Conservation (phyloP, 2,329 filamentous ascomycete species). For the Ophiosphaerella narmari region DNA sequence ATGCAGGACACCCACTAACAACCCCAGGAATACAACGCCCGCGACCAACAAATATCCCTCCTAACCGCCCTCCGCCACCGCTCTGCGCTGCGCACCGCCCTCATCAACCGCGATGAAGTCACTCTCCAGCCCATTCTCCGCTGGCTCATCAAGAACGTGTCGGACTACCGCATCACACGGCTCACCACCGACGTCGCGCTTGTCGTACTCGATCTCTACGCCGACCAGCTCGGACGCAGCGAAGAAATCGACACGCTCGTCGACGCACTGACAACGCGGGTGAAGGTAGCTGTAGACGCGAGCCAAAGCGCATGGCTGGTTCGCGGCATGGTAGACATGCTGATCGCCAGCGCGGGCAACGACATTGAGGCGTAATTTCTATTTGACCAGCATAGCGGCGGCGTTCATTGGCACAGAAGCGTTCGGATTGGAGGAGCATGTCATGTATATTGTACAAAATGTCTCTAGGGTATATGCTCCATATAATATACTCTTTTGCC, state of each 20-base stretch:
- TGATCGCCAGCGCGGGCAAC: constrained; percentile 63
- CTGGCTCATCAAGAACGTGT: constrained; percentile 81
- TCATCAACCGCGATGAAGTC: constrained; percentile 79
- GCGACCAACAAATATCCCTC: constrained; percentile 67
- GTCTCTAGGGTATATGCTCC: not conserved
- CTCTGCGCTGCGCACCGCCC: constrained; percentile 78
- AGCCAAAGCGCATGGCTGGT: constrained; percentile 83
- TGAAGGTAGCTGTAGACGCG: constrained; percentile 77
- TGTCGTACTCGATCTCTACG: constrained; percentile 84
- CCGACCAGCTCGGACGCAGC: constrained; percentile 75
- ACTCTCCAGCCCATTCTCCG: constrained; percentile 79
- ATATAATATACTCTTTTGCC: constrained; percentile 1
- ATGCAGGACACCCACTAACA: constrained; percentile 7
- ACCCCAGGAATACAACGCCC: constrained; percentile 32
- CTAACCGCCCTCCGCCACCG: constrained; percentile 86
- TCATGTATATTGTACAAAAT: constrained; percentile 25
- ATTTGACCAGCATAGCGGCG: constrained; percentile 43
- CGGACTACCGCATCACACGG: constrained; percentile 78
- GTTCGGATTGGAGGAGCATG: constrained; percentile 11
- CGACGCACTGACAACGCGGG: constrained; percentile 68
- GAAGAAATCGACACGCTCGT: constrained; percentile 74
- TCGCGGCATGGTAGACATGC: constrained; percentile 84
- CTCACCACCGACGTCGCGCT: constrained; percentile 83
- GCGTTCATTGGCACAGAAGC: constrained; percentile 29
- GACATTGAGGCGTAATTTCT: constrained; percentile 14